Conservation (phyloP, 2,329 filamentous ascomycete species). For the Myriangium duriaei region DNA sequence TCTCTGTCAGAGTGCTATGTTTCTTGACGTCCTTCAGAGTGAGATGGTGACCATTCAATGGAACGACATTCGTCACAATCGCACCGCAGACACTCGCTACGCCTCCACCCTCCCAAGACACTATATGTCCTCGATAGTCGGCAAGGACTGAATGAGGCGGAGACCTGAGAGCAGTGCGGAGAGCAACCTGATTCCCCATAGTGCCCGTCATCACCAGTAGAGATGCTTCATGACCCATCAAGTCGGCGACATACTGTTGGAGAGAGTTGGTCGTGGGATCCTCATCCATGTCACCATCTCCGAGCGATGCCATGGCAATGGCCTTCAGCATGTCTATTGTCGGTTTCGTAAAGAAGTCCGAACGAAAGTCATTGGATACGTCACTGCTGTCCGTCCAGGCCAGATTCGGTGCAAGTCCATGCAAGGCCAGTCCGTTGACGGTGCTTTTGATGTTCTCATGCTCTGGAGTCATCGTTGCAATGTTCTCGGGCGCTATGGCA, state of each 20-base stretch:
- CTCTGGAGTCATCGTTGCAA: too few species aligned
- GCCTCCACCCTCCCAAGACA: constrained; percentile 51
- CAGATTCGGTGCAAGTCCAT: too few species aligned
- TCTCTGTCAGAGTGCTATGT: constrained; percentile 35
- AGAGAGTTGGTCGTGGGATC: constrained; percentile 53
- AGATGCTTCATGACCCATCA: constrained; percentile 58
- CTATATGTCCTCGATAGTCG: constrained; percentile 62
- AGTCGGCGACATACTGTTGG: constrained; percentile 54
- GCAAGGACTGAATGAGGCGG: constrained; percentile 67
- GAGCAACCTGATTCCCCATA: constrained; percentile 75
- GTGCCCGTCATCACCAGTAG: constrained; percentile 74
- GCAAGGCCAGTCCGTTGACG: too few species aligned
- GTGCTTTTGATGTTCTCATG: too few species aligned
- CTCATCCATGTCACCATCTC: too few species aligned
- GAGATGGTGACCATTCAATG: constrained; percentile 55
- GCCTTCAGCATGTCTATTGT: too few species aligned
- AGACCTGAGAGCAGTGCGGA: constrained; percentile 59
- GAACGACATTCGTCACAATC: constrained; percentile 48
- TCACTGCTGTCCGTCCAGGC: too few species aligned
- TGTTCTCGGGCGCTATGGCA: too few species aligned
- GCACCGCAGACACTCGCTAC: constrained; percentile 57
- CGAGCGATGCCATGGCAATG: too few species aligned
- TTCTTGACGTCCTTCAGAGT: constrained; percentile 59
- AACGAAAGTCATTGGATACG: too few species aligned
- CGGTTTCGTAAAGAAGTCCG: too few species aligned